These are phyloP conservation scores for Penicillium pancosmium DNA, from an alignment of 495 filamentous ascomycete genomes.

Conservation along the genomic window DNA sequence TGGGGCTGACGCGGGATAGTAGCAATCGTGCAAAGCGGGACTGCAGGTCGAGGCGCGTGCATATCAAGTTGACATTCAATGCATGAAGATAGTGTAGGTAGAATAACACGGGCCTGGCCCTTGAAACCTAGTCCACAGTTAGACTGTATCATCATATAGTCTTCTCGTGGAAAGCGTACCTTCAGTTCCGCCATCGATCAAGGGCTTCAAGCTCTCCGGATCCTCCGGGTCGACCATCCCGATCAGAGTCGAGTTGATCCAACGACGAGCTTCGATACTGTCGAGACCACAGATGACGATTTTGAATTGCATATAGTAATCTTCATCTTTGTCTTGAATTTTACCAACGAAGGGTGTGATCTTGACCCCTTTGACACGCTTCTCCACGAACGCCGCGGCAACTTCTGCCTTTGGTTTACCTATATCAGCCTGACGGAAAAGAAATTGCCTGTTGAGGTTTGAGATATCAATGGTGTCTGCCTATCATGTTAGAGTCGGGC, in stretches of 20 bases:
- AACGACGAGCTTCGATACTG: slow-evolving; percentile 93
- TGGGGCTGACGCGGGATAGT: slow-evolving; percentile 96
- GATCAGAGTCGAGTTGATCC: slow-evolving; percentile 95
- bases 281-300: slow-evolving; percentile 95
- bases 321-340: slow-evolving; percentile 96
- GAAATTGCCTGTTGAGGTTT: slow-evolving; percentile 96
- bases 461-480: slow-evolving; percentile 96
- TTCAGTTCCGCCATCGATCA: slow-evolving; percentile 97
- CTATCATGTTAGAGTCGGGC: slow-evolving; percentile 21
- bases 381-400: slow-evolving; percentile 88
- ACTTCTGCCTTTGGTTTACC: slow-evolving; percentile 93
- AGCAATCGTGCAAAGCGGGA: slow-evolving; percentile 95
- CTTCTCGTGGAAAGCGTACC: slow-evolving; percentile 46
- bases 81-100: slow-evolving; percentile 90
- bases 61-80: slow-evolving; percentile 99
- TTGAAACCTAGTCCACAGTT: slow-evolving; percentile 72
- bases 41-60: slow-evolving; percentile 90
- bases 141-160: slow-evolving; percentile 5
- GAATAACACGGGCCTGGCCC: slow-evolving; percentile 89
- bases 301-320: slow-evolving; percentile 98
- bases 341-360: slow-evolving; percentile 93
- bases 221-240: slow-evolving; percentile 83
- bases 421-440: slow-evolving; percentile 91
- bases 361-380: slow-evolving; percentile 81
- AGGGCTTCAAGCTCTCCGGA: slow-evolving; percentile 80